Evolutionary conservation across 352 stramenopile species (phyloP).

Genomic region (Thraustotheca clavata): DNA sequence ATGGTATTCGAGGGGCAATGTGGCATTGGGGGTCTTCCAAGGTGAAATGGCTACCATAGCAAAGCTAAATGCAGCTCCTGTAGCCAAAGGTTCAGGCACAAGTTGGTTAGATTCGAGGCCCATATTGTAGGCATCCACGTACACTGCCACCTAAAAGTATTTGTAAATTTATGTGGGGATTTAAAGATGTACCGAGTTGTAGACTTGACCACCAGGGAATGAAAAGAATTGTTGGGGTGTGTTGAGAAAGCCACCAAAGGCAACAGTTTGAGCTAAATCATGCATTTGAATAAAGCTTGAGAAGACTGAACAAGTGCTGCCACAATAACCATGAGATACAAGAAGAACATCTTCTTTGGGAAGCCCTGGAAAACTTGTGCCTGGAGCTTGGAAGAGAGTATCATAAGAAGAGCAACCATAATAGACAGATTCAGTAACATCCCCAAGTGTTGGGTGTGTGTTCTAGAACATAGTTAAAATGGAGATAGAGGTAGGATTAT

Average conservation of each 20-base stretch:
- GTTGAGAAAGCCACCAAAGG: slow-evolving; percentile 17
- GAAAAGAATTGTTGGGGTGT: slow-evolving; percentile 21
- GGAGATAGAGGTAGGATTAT: background rate
- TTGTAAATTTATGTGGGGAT: background rate
- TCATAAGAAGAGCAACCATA: slow-evolving; percentile 11
- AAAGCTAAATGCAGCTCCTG: slow-evolving; percentile 1
- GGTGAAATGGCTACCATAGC: slow-evolving; percentile 17
- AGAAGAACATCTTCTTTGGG: slow-evolving; percentile 4
- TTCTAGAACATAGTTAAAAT: background rate
- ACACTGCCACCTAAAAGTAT: slow-evolving; percentile 1
- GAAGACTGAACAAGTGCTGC: slow-evolving; percentile 22
- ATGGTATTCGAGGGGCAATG: slow-evolving; percentile 15
- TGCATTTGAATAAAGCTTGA: slow-evolving; percentile 21
- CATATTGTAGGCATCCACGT: slow-evolving; percentile 7
- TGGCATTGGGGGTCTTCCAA: background rate
- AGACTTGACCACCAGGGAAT: slow-evolving; percentile 20
- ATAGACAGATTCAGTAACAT: slow-evolving; percentile 14
- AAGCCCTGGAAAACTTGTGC: slow-evolving; percentile 4
- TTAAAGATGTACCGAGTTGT: slow-evolving; percentile 9
- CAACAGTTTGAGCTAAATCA: slow-evolving; percentile 11
- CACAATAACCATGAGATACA: slow-evolving; percentile 19
- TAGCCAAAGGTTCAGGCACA: slow-evolving; percentile 10
- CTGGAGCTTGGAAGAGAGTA: slow-evolving; percentile 8
- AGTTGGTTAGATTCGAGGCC: slow-evolving; percentile 11
- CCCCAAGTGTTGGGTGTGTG: background rate